Conservation (phyloP, 139 green algal genomes). For the Diplosphaera chodatii region DNA sequence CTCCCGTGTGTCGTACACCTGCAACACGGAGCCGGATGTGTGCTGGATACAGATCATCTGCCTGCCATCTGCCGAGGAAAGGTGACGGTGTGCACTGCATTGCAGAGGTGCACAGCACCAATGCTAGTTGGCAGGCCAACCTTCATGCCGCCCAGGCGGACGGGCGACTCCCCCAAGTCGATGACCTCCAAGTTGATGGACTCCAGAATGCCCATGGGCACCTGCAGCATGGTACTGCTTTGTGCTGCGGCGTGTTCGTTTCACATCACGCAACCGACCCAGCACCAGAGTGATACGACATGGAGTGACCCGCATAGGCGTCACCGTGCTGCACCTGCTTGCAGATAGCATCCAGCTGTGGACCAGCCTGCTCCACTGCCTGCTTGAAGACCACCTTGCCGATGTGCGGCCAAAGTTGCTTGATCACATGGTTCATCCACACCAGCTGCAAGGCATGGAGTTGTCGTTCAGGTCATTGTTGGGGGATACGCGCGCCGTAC, state of each 20-base stretch:
- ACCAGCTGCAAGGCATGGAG: background rate
- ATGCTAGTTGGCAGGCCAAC: background rate
- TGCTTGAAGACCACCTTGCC: conserved; percentile 45
- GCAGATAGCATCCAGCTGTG: conserved; percentile 9
- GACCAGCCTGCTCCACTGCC: conserved; percentile 15
- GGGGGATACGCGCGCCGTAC: too few relatives aligned
- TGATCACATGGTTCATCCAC: conserved; percentile 48
- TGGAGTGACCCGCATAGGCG: too few relatives aligned
- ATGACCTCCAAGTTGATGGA: conserved; percentile 40
- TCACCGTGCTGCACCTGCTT: conserved; percentile 12
- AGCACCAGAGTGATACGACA: too few relatives aligned
- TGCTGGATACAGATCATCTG: too few relatives aligned
- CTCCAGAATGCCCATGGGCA: conserved; percentile 26
- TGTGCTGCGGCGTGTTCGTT: too few relatives aligned
- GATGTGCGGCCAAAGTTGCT: conserved; percentile 49
- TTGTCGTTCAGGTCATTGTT: too few relatives aligned
- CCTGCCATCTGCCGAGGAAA: too few relatives aligned
- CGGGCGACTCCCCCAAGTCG: conserved; percentile 38
- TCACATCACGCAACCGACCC: too few relatives aligned
- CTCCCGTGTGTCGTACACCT: conserved; percentile 45
- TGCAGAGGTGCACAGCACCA: too few relatives aligned
- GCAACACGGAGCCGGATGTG: too few relatives aligned
- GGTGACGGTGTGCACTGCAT: too few relatives aligned
- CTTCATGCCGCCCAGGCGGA: conserved; percentile 56
- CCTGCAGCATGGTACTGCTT: too few relatives aligned